These are phyloP conservation scores for Irpex rosettiformis DNA, from an alignment of 1,284 basidiomycete species.

Conservation along the genomic window DNA sequence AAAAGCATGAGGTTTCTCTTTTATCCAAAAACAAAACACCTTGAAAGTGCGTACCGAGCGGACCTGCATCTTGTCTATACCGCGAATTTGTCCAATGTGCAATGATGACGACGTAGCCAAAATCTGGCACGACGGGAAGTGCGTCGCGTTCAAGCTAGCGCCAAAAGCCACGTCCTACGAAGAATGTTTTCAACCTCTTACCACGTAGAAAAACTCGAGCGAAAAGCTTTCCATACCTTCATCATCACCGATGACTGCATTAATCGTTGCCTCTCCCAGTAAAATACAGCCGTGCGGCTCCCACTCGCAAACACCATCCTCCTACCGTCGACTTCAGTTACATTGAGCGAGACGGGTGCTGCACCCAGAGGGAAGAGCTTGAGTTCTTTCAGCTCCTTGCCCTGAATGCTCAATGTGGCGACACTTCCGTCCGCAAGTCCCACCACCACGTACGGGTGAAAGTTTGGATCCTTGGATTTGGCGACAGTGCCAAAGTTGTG, in stretches of 20 bases:
- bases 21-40: not conserved
- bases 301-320: conserved; percentile 63
- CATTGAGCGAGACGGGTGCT: conserved; percentile 59
- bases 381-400: conserved; percentile 44
- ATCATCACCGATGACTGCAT: conserved; percentile 69
- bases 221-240: conserved; percentile 47
- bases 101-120: conserved; percentile 56
- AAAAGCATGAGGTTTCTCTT: not conserved
- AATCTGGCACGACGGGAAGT: conserved; percentile 52
- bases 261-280: conserved; percentile 64
- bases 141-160: conserved; percentile 43
- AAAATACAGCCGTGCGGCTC: conserved; percentile 58
- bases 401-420: conserved; percentile 52
- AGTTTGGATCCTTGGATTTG: conserved; percentile 32
- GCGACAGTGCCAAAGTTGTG: conserved; percentile 53
- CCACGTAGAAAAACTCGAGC: not conserved
- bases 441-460: conserved; percentile 61
- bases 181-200: not conserved
- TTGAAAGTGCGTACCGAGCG: conserved; percentile 53
- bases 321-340: conserved; percentile 47
- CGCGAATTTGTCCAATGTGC: conserved; percentile 61
- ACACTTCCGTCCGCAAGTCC: conserved; percentile 83
- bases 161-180: conserved; percentile 62
- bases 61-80: conserved; percentile 80
- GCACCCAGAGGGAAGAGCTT: conserved; percentile 69